Conservation (phyloP, 495 filamentous ascomycete species). For the Podospora didyma region DNA sequence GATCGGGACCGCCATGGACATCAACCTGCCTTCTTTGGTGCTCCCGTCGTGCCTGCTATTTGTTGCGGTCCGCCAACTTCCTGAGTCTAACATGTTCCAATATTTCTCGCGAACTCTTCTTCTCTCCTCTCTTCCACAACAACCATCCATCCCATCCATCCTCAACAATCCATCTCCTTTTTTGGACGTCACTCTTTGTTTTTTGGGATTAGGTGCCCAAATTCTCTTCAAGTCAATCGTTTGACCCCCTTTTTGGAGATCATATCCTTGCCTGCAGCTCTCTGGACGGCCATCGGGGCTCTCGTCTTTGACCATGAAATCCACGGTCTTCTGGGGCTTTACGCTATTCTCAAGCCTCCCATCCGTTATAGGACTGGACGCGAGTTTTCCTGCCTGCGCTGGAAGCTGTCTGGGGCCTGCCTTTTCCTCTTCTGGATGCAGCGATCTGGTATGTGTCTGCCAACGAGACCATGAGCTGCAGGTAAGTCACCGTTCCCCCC, state of each 20-base stretch:
- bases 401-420: slow-evolving; percentile 7
- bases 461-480: slow-evolving; percentile 13
- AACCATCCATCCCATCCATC: slow-evolving; percentile 17
- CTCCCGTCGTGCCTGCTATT: not conserved
- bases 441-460: slow-evolving; percentile 11
- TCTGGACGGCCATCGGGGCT: not conserved
- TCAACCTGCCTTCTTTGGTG: not conserved
- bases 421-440: not conserved
- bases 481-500: slow-evolving; percentile 1
- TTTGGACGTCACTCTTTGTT: slow-evolving; percentile 23
- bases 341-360: slow-evolving; percentile 17
- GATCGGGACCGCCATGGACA: too few relatives aligned
- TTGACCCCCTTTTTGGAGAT: slow-evolving; percentile 25
- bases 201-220: slow-evolving; percentile 27
- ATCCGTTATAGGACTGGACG: slow-evolving; percentile 3
- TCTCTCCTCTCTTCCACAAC: slow-evolving; percentile 13
- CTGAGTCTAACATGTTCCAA: slow-evolving; percentile 1
- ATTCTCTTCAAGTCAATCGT: slow-evolving; percentile 19
- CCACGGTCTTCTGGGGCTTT: slow-evolving; percentile 14
- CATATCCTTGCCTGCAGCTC: slow-evolving; percentile 22
- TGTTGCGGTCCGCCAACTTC: not conserved
- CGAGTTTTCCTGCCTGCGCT: slow-evolving; percentile 14
- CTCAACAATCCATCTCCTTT: slow-evolving; percentile 14
- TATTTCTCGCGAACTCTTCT: not conserved
- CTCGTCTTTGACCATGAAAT: slow-evolving; percentile 18